Conservation (phyloP, 2,329 filamentous ascomycete species). For the Fusarium lateritium region DNA sequence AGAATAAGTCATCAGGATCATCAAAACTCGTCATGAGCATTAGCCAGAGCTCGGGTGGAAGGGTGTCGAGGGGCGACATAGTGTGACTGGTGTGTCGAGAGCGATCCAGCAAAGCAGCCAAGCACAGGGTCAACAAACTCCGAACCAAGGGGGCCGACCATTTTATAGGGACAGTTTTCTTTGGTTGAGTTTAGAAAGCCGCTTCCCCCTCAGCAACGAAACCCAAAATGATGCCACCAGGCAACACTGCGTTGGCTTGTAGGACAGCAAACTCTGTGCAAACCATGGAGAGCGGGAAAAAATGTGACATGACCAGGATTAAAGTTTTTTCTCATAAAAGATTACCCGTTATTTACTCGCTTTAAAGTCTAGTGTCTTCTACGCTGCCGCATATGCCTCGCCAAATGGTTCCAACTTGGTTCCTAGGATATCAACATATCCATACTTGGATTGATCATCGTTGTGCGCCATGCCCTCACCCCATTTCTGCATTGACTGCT, state of each 20-base stretch:
- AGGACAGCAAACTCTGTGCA: too few relatives aligned
- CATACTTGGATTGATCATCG: constrained; percentile 51
- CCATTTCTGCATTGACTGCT: constrained; percentile 52
- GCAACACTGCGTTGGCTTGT: too few relatives aligned
- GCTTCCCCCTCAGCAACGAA: too few relatives aligned
- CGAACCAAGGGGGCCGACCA: too few relatives aligned
- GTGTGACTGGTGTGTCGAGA: neutral
- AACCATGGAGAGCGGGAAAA: too few relatives aligned
- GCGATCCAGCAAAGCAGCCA: too few relatives aligned
- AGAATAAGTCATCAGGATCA: neutral
- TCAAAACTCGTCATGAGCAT: neutral
- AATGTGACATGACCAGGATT: neutral
- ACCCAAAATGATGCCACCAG: too few relatives aligned
- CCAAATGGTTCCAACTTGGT: constrained; percentile 54
- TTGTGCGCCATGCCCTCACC: constrained; percentile 50
- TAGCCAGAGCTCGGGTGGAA: constrained; percentile 5
- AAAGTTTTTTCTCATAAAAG: too few relatives aligned
- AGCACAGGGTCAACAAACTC: too few relatives aligned
- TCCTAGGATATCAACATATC: constrained; percentile 52
- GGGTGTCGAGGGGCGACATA: neutral
- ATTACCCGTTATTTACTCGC: neutral
- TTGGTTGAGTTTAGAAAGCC: too few relatives aligned
- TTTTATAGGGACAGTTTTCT: too few relatives aligned
- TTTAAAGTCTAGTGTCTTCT: neutral
- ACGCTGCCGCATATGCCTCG: constrained; percentile 40